Conservation (phyloP, 306 rosid species). For the Cicer bijugum region DNA sequence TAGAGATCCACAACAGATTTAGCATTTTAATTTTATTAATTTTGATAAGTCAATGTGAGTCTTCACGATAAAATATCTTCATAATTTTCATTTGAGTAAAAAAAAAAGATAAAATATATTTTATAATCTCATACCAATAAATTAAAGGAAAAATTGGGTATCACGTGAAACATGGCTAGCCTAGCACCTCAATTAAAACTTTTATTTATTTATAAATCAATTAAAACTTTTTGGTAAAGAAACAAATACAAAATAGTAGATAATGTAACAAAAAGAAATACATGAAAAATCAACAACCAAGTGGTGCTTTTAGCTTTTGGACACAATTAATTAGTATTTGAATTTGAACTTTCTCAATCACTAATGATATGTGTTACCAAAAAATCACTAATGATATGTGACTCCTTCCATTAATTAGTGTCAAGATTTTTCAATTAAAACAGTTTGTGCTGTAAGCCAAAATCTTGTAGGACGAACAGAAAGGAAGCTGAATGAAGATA, state of each 20-base stretch:
- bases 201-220: too few relatives aligned
- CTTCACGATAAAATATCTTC: background rate
- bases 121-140: too few relatives aligned
- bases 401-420: constrained; percentile 29
- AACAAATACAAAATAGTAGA: background rate
- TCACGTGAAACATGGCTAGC: background rate
- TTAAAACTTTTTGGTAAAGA: background rate
- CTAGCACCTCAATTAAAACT: background rate
- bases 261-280: background rate
- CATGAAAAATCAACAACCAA: background rate
- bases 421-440: constrained; percentile 24
- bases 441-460: background rate
- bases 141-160: background rate
- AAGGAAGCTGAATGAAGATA: constrained; percentile 37
- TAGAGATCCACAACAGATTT: constrained; percentile 5
- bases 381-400: constrained; percentile 32
- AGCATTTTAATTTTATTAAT: background rate
- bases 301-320: constrained; percentile 37
- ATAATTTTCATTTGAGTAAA: too few relatives aligned
- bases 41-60: background rate
- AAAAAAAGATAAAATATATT: too few relatives aligned
- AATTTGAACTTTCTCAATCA: constrained; percentile 36
- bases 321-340: constrained; percentile 31
- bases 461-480: constrained; percentile 11
- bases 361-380: constrained; percentile 38